Conservation (phyloP, 352 stramenopile species). For the Pythium pectinolyticum region DNA sequence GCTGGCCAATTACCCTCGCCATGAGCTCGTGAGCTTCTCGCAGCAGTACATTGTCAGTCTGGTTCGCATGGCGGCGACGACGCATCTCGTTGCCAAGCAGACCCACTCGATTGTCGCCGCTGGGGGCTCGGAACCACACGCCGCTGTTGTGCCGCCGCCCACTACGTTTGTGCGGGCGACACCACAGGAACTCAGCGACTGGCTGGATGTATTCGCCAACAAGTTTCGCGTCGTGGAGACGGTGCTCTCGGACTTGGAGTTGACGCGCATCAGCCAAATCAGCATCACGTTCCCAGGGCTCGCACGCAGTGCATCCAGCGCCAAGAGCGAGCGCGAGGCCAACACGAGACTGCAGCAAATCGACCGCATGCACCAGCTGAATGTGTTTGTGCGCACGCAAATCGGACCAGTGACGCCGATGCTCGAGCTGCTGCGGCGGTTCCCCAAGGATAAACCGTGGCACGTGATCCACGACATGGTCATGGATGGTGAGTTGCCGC, state of each 20-base stretch:
- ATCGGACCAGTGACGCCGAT: slow-evolving; percentile 25
- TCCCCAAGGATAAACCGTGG: slow-evolving; percentile 10
- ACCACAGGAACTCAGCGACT: slow-evolving; percentile 35
- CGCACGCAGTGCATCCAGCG: not conserved
- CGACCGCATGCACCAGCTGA: slow-evolving; percentile 61
- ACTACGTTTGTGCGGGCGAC: not conserved
- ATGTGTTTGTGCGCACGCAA: slow-evolving; percentile 35
- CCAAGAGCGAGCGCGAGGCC: slow-evolving; percentile 43
- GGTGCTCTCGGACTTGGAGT: slow-evolving; percentile 51
- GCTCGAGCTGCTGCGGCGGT: slow-evolving; percentile 20
- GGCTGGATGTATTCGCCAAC: slow-evolving; percentile 35
- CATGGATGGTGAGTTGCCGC: slow-evolving; percentile 14
- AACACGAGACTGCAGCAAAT: slow-evolving; percentile 62
- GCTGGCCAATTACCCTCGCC: slow-evolving; percentile 45
- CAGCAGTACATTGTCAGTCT: slow-evolving; percentile 52
- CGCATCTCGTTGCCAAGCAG: slow-evolving; percentile 7
- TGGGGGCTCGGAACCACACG: no score
- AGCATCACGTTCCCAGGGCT: slow-evolving; percentile 18
- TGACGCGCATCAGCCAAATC: slow-evolving; percentile 29
- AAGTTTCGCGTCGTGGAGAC: slow-evolving; percentile 45
- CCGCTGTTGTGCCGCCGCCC: not conserved
- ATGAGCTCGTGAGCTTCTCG: slow-evolving; percentile 46
- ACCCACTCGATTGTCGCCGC: no score
- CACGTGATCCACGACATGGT: slow-evolving; percentile 13
- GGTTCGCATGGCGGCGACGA: slow-evolving; percentile 39